Conservation (phyloP, 2,329 filamentous ascomycete genomes). For the Rasamsonia emersonii region DNA sequence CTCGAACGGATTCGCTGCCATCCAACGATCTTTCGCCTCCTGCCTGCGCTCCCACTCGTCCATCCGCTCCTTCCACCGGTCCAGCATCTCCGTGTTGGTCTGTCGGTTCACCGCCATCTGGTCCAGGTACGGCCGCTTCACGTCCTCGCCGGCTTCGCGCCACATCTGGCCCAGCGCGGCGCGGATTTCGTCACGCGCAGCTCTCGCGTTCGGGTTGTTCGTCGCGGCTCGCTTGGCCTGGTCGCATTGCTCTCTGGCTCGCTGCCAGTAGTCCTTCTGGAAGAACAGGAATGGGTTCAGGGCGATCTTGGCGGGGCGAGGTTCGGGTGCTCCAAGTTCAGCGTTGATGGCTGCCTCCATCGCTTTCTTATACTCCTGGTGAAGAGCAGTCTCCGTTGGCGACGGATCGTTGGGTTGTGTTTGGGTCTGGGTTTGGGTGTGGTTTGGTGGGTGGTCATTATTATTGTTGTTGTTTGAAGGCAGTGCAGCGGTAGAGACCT, state of each 20-base stretch:
- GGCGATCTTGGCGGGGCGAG: slow-evolving; percentile 62
- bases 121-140: slow-evolving; percentile 69
- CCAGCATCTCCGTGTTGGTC: slow-evolving; percentile 54
- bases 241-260: slow-evolving; percentile 58
- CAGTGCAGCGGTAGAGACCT: slow-evolving; percentile 1
- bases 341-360: slow-evolving; percentile 49
- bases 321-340: slow-evolving; percentile 59
- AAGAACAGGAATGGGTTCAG: slow-evolving; percentile 85
- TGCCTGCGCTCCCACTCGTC: slow-evolving; percentile 38
- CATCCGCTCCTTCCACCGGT: slow-evolving; percentile 64
- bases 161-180: slow-evolving; percentile 83
- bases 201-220: slow-evolving; percentile 60
- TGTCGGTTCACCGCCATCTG: slow-evolving; percentile 63
- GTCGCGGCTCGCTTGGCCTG: slow-evolving; percentile 57
- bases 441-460: slow-evolving; percentile 1
- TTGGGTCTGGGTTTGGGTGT: slow-evolving; percentile 4
- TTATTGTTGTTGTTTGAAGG: slow-evolving; percentile 8
- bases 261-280: slow-evolving; percentile 64
- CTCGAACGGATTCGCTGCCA: slow-evolving; percentile 28
- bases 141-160: slow-evolving; percentile 64
- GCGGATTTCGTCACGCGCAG: slow-evolving; percentile 64
- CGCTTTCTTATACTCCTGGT: slow-evolving; percentile 47
- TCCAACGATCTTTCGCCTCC: slow-evolving; percentile 34
- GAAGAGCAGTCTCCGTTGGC: slow-evolving; percentile 20
- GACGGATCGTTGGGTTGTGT: slow-evolving; percentile 12